phyloP scores from a whole-genome alignment of 345 rosid species.

The Brassica rapa region DNA sequence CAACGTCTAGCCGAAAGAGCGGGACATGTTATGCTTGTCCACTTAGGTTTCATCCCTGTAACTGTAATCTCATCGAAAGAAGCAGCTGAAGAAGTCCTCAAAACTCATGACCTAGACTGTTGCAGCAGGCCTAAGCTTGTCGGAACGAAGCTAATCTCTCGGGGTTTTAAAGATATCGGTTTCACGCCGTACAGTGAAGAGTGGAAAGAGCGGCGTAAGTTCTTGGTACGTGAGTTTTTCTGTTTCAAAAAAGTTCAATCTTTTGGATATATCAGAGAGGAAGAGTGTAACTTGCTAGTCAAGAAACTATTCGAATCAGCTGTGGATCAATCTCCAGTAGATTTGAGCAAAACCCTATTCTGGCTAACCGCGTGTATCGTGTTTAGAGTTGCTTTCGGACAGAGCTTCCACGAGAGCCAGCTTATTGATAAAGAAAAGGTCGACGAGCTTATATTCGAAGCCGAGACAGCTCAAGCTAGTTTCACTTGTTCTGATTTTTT shows the following conservation, averaged over 20 bases:
- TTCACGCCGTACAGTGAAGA: constrained; percentile 43
- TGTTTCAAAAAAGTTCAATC: constrained; percentile 40
- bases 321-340: constrained; percentile 8
- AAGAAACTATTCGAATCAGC: constrained; percentile 29
- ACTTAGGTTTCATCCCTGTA: constrained; percentile 39
- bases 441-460: constrained; percentile 38
- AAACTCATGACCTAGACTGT: constrained; percentile 47
- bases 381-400: constrained; percentile 50
- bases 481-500: constrained; percentile 41
- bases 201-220: constrained; percentile 53
- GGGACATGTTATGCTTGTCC: constrained; percentile 53
- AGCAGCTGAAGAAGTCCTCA: constrained; percentile 47
- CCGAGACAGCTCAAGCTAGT: constrained; percentile 31
- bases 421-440: constrained; percentile 29
- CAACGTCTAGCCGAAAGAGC: constrained; percentile 46
- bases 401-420: constrained; percentile 36
- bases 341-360: constrained; percentile 41
- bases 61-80: constrained; percentile 48
- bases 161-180: constrained; percentile 43
- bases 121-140: constrained; percentile 46
- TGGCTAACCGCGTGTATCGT: constrained; percentile 29
- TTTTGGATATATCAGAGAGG: constrained; percentile 43
- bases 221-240: constrained; percentile 44
- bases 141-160: constrained; percentile 42
- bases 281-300: constrained; percentile 47